These are phyloP conservation scores for Phylloporus sp. DNA, from an alignment of 768 basidiomycete species.

Conservation along the genomic window DNA sequence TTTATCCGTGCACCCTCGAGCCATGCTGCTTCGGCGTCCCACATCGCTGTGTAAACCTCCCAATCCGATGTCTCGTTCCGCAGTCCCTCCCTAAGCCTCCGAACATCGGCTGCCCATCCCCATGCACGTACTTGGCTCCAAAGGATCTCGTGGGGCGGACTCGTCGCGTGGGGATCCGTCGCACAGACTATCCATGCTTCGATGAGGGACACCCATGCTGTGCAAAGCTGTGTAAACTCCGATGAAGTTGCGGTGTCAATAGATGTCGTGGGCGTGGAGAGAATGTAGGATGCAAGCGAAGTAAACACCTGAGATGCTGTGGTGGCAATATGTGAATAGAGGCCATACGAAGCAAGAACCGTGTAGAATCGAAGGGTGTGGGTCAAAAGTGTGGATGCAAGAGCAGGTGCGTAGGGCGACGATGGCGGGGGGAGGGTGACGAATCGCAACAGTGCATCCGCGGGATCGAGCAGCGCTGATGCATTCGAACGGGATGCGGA, in stretches of 20 bases:
- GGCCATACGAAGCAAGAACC: slow-evolving; percentile 70
- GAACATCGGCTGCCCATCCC: slow-evolving; percentile 64
- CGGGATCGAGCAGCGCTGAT: slow-evolving; percentile 45
- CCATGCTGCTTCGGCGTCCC: slow-evolving; percentile 56
- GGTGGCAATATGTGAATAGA: slow-evolving; percentile 65
- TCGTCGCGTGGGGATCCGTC: slow-evolving; percentile 86
- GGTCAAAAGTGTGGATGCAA: slow-evolving; percentile 46
- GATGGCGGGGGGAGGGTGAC: slow-evolving; percentile 51
- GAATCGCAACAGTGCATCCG: slow-evolving; percentile 72
- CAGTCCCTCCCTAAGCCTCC: slow-evolving; percentile 38
- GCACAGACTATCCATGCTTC: slow-evolving; percentile 79
- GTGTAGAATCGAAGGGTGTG: slow-evolving; percentile 62
- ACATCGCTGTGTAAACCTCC: slow-evolving; percentile 33
- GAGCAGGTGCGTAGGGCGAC: slow-evolving; percentile 34
- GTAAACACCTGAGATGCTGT: slow-evolving; percentile 57
- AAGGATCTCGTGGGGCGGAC: slow-evolving; percentile 78
- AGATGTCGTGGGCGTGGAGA: slow-evolving; percentile 32
- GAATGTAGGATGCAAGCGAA: slow-evolving; percentile 45
- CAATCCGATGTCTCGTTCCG: slow-evolving; percentile 24
- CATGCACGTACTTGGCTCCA: slow-evolving; percentile 87
- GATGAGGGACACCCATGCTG: slow-evolving; percentile 57
- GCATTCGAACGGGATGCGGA: slow-evolving; percentile 70
- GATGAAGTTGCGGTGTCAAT: neutral
- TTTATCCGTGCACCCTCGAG: slow-evolving; percentile 77
- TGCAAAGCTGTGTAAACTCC: slow-evolving; percentile 28